Base-by-base conservation (phyloP, 495 filamentous ascomycete species). In the Lasiosphaeria hispida region DNA sequence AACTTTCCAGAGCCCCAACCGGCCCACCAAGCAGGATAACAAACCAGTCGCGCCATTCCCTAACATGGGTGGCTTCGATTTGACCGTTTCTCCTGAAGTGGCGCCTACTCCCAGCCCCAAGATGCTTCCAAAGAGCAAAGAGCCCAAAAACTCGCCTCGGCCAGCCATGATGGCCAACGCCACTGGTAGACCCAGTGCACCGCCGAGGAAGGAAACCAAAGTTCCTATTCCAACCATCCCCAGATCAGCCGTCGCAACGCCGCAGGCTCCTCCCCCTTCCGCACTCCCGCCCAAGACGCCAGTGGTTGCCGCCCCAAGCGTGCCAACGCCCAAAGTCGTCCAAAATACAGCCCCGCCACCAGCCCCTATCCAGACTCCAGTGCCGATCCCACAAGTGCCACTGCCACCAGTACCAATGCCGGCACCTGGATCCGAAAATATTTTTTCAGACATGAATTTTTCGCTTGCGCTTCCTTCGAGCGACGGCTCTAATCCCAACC, bases 11-110 rank as follows among this genome's bases (percentile, higher is more conserved):
- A 36, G 23, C 19, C 43, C 39, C 10, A 13, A 10, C 43, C 47
- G 38, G 30, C 49, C 63, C 15, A 60, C 45, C 23, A 71, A 66
- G 51, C 65, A 67, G 23, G 69, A 72, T 42, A 63, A 18, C 34
- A 80, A 72, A 58, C 68, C 75, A 2, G 70, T 74, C 19, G 75
- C 76, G 10, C 77, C 77, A 1, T 77, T 80, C 57, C 74, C 77
- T 13, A 73, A 77, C 55, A 79, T 78, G 76, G 73, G 73, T 11
- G 33, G 41, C 10, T 67, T 75, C 50, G 70, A 73, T 14, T 55
- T 70, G 18, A 52, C 60, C 23, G 45, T 45, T 1, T 63, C 60
- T 43, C 63, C 65, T 39, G 59, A 63, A 43, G 38, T 62, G 14
- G 47, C 52, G 11, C 48, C 45, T 17, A 57, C 55, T 1, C 66